Conservation (phyloP, 805 yeast genomes). For the Schwanniomyces yamadae region DNA sequence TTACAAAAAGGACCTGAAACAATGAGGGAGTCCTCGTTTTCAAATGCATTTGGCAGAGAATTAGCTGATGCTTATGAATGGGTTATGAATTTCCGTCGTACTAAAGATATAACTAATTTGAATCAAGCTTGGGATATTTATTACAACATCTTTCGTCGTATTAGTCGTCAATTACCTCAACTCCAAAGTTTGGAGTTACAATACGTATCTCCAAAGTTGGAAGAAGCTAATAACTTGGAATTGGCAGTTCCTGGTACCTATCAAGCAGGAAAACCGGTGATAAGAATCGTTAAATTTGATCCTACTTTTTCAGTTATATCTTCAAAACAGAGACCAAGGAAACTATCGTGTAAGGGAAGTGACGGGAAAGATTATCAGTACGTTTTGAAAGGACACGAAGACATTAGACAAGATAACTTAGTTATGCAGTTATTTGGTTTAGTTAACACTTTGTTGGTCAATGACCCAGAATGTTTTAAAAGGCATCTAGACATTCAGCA, state of each 20-base stretch:
- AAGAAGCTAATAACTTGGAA: constrained; percentile 74
- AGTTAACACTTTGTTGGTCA: constrained; percentile 83
- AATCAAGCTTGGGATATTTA: constrained; percentile 98
- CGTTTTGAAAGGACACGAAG: constrained; percentile 92
- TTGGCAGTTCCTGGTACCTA: constrained; percentile 95
- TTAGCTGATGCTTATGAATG: constrained; percentile 90
- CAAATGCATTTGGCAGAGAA: constrained; percentile 91
- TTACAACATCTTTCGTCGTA: constrained; percentile 88
- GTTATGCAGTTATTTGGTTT: constrained; percentile 97
- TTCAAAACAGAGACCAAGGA: constrained; percentile 94
- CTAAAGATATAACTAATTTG: constrained; percentile 81
- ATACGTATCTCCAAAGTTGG: constrained; percentile 87
- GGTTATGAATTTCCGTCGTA: constrained; percentile 80
- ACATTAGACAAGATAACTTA: constrained; percentile 92
- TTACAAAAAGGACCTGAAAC: constrained; percentile 89
- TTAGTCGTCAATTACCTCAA: constrained; percentile 85
- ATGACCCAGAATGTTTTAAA: constrained; percentile 94
- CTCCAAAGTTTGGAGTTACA: constrained; percentile 83
- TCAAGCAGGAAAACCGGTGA: constrained; percentile 75
- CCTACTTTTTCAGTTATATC: constrained; percentile 84
- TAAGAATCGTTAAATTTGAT: constrained; percentile 72
- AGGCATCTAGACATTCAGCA: constrained; percentile 91
- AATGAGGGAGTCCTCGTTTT: constrained; percentile 86
- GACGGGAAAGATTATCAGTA: constrained; percentile 90
- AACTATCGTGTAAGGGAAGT: constrained; percentile 73